Evolutionary conservation across 805 yeast species (phyloP).

Genomic region (Lipomyces orientalis): DNA sequence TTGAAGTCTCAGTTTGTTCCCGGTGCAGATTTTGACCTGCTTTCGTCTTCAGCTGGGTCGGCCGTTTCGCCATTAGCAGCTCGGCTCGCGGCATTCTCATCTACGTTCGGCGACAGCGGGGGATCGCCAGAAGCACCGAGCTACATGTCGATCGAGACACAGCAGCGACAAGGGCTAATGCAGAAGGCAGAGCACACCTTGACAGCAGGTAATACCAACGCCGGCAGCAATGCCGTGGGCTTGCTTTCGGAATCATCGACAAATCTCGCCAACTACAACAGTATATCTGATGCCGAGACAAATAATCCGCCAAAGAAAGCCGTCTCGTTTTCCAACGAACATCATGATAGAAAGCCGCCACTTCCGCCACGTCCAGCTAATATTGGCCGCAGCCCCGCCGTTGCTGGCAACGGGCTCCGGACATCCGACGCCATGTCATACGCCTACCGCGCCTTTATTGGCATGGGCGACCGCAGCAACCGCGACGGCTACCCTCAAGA

Average conservation of each 20-base stretch:
- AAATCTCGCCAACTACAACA: slow-evolving; percentile 7
- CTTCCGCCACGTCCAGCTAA: slow-evolving; percentile 28
- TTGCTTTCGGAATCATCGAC: not conserved
- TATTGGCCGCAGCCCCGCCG: slow-evolving; percentile 15
- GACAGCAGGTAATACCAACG: not conserved
- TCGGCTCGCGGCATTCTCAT: slow-evolving; percentile 30
- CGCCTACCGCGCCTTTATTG: slow-evolving; percentile 32
- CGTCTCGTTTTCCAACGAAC: slow-evolving; percentile 4
- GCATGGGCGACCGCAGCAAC: slow-evolving; percentile 12
- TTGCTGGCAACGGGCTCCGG: slow-evolving; percentile 12
- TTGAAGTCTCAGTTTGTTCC: slow-evolving; percentile 24
- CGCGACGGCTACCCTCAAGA: slow-evolving; percentile 45
- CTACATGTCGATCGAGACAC: slow-evolving; percentile 13
- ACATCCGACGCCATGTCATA: slow-evolving; percentile 25
- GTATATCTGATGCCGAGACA: slow-evolving; percentile 7
- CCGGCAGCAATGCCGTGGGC: not conserved
- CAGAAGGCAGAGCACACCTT: not conserved
- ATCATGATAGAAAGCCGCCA: slow-evolving; percentile 12
- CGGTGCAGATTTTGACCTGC: slow-evolving; percentile 20
- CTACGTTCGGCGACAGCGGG: slow-evolving; percentile 26
- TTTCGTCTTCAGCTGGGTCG: slow-evolving; percentile 33
- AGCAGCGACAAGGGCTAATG: slow-evolving; percentile 6
- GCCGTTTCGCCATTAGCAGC: slow-evolving; percentile 29
- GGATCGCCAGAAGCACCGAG: slow-evolving; percentile 26
- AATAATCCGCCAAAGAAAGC: slow-evolving; percentile 1